These are phyloP conservation scores for Pseudoscleropodium purum DNA, from an alignment of 225 moss, liverwort and hornwort genomes.

Conservation along the genomic window DNA sequence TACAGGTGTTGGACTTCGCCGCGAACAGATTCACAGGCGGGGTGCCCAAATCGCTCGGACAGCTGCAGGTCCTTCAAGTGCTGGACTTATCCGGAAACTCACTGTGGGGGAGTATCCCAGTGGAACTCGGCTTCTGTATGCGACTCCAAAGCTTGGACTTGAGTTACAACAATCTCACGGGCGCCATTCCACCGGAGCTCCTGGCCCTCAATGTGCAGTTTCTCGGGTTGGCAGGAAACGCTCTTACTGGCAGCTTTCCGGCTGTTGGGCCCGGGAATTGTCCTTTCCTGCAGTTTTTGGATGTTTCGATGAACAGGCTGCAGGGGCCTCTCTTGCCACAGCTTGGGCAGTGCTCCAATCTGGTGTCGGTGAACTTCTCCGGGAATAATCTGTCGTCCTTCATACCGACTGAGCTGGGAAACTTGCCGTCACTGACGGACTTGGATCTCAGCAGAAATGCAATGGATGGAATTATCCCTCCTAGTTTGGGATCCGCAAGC, in stretches of 20 bases:
- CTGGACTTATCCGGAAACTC: conserved; percentile 43
- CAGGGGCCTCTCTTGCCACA: conserved; percentile 45
- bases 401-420: conserved; percentile 61
- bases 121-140: conserved; percentile 26
- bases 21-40: conserved; percentile 49
- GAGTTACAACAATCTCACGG: conserved; percentile 61
- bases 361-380: conserved; percentile 57
- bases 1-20: conserved; percentile 62
- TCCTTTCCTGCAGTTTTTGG: conserved; percentile 60
- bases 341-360: conserved; percentile 51
- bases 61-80: conserved; percentile 44
- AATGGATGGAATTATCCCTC: conserved; percentile 53
- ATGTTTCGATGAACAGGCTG: conserved; percentile 51
- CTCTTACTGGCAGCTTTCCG: conserved; percentile 57
- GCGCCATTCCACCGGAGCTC: conserved; percentile 51
- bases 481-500: conserved; percentile 44
- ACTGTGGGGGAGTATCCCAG: conserved; percentile 24
- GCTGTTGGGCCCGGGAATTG: conserved; percentile 38
- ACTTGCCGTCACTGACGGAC: conserved; percentile 32
- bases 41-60: conserved; percentile 50
- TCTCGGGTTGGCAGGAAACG: conserved; percentile 53
- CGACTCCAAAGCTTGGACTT: conserved; percentile 60
- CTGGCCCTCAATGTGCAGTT: conserved; percentile 46
- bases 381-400: conserved; percentile 45
- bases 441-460: conserved; percentile 72